phyloP scores from a whole-genome alignment of 768 basidiomycete genomes.

The Mycena olivaceomarginata region DNA sequence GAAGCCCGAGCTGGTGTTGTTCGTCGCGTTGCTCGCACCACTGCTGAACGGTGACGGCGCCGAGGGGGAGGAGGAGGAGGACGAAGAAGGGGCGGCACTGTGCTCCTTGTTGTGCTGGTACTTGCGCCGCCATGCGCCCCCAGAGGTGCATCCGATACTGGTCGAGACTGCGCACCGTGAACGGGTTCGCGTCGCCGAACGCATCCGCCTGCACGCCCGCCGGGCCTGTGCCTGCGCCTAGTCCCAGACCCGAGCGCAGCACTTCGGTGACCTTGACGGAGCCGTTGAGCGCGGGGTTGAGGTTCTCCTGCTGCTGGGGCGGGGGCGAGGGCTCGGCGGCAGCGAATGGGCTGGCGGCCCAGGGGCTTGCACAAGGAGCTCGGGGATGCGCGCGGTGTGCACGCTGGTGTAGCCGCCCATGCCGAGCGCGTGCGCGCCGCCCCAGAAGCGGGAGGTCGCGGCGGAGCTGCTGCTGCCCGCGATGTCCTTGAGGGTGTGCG shows the following conservation, averaged over 20 bases:
- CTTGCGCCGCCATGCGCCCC: slow-evolving; percentile 92
- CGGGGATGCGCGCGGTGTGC: slow-evolving; percentile 89
- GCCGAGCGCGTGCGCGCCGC: slow-evolving; percentile 71
- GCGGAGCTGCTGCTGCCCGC: slow-evolving; percentile 47
- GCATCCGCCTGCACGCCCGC: slow-evolving; percentile 63
- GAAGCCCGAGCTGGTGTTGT: slow-evolving; percentile 21
- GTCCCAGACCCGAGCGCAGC: slow-evolving; percentile 36
- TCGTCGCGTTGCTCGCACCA: slow-evolving; percentile 21
- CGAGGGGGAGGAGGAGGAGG: slow-evolving; percentile 52
- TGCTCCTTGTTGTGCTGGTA: slow-evolving; percentile 63
- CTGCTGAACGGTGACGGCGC: slow-evolving; percentile 43
- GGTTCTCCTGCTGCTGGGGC: slow-evolving; percentile 74
- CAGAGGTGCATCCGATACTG: slow-evolving; percentile 94
- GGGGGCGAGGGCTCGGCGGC: slow-evolving; percentile 28
- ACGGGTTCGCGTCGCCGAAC: slow-evolving; percentile 88
- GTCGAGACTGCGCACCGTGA: slow-evolving; percentile 92
- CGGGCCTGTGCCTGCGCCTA: slow-evolving; percentile 31
- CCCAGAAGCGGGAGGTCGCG: slow-evolving; percentile 81
- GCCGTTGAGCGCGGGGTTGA: slow-evolving; percentile 82
- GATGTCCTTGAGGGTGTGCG: slow-evolving; percentile 87
- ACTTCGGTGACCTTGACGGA: slow-evolving; percentile 40
- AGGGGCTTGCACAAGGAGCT: slow-evolving; percentile 60
- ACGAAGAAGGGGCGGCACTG: slow-evolving; percentile 8
- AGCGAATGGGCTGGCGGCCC: slow-evolving; percentile 39
- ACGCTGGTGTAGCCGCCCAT: slow-evolving; percentile 87